Evolutionary conservation across 495 filamentous ascomycete genomes (phyloP).

Genomic region (Lophiostoma macrostomum): DNA sequence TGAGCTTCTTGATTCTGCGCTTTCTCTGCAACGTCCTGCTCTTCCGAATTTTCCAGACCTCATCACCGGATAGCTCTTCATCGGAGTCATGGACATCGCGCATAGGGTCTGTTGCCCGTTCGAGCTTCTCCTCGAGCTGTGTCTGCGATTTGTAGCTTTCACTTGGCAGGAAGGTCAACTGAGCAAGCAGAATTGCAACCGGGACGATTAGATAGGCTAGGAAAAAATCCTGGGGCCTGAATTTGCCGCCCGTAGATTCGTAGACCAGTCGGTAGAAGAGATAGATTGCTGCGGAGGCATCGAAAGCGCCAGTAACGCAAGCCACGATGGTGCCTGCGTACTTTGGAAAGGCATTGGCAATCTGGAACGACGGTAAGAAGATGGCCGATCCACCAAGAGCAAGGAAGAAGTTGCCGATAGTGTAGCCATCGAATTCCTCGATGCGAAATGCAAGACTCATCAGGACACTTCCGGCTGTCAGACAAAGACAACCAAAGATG

Average conservation of each 20-base stretch:
- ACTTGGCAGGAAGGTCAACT: conserved; percentile 71
- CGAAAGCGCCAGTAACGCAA: conserved; percentile 81
- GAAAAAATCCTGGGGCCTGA: conserved; percentile 70
- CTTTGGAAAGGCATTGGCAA: conserved; percentile 81
- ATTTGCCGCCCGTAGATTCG: conserved; percentile 55
- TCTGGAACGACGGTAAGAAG: conserved; percentile 84
- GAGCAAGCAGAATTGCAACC: conserved; percentile 59
- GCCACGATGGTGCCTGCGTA: conserved; percentile 83
- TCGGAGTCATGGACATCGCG: conserved; percentile 45
- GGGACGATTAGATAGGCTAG: conserved; percentile 74
- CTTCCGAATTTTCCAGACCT: conserved; percentile 26
- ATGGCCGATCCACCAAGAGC: conserved; percentile 83
- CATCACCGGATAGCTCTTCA: conserved; percentile 36
- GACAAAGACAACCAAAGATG: conserved; percentile 63
- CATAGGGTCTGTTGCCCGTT: conserved; percentile 46
- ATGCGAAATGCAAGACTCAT: conserved; percentile 66
- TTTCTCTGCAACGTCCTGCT: conserved; percentile 55
- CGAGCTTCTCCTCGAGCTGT: conserved; percentile 70
- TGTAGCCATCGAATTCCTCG: conserved; percentile 64
- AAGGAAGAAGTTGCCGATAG: conserved; percentile 75
- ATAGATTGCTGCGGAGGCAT: conserved; percentile 80
- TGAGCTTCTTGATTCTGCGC: conserved; percentile 65
- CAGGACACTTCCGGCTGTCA: conserved; percentile 64
- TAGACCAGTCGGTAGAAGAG: conserved; percentile 77
- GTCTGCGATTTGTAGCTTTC: conserved; percentile 82